Conservation (phyloP, 768 basidiomycete species). For the Hygrophoropsis aurantiaca region DNA sequence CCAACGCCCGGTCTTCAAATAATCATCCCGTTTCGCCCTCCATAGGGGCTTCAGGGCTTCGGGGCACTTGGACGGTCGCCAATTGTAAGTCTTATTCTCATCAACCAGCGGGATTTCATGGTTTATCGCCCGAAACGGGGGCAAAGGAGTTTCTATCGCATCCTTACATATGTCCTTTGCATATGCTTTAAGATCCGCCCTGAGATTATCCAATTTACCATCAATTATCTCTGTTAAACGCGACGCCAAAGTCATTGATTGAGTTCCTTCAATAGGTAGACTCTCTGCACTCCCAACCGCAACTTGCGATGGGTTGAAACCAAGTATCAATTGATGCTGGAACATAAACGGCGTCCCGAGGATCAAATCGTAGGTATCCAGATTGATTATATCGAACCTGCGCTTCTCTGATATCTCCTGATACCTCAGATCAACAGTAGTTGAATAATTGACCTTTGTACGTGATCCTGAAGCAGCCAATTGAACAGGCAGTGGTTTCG, state of each 20-base stretch:
- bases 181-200: conserved; percentile 19
- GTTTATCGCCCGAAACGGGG: conserved; percentile 33
- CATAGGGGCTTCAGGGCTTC: conserved; percentile 25
- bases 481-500: conserved; percentile 25
- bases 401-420: conserved; percentile 14
- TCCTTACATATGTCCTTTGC: conserved; percentile 23
- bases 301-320: conserved; percentile 23
- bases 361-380: conserved; percentile 39
- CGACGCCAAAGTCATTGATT: background rate
- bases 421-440: conserved; percentile 9
- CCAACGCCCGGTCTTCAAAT: conserved; percentile 32
- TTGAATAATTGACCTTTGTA: conserved; percentile 21
- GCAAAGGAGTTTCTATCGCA: conserved; percentile 28
- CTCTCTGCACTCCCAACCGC: conserved; percentile 8
- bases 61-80: conserved; percentile 36
- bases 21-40: conserved; percentile 28
- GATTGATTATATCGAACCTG: conserved; percentile 38
- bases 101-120: conserved; percentile 36
- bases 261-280: conserved; percentile 15
- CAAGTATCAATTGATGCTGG: conserved; percentile 29
- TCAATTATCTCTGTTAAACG: background rate
- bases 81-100: conserved; percentile 28
- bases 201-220: conserved; percentile 7
- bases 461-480: conserved; percentile 30
- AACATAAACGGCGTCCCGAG: conserved; percentile 39